Conservation (phyloP, 179 eudicot species). For the Corrigiola litoralis region DNA sequence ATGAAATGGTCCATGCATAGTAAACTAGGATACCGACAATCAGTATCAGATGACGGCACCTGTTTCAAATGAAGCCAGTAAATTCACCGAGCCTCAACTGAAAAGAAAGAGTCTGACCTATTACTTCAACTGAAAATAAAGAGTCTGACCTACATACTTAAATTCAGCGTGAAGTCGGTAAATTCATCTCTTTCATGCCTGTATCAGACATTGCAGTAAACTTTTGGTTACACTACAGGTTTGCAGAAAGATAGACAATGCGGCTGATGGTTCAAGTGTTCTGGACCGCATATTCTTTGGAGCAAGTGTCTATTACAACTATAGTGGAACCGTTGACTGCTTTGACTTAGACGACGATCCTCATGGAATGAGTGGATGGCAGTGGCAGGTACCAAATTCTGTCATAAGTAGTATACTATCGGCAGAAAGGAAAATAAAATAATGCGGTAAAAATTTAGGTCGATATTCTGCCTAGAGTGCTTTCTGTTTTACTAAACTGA, state of each 20-base stretch:
- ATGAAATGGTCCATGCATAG: too few relatives aligned
- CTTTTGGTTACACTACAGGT: slow-evolving; percentile 36
- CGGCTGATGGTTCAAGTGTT: slow-evolving; percentile 55
- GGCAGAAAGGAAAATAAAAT: not conserved
- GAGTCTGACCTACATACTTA: too few relatives aligned
- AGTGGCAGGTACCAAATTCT: slow-evolving; percentile 69
- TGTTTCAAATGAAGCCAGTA: not conserved
- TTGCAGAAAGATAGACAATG: slow-evolving; percentile 66
- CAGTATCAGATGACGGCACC: too few relatives aligned
- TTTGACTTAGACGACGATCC: slow-evolving; percentile 87
- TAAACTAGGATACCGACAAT: too few relatives aligned
- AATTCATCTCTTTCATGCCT: not conserved
- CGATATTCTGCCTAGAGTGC: too few relatives aligned
- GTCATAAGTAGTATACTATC: not conserved
- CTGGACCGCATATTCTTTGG: slow-evolving; percentile 70
- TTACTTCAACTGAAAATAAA: too few relatives aligned
- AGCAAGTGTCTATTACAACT: slow-evolving; percentile 79
- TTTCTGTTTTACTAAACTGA: too few relatives aligned
- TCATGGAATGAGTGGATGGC: slow-evolving; percentile 90
- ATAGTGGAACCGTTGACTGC: slow-evolving; percentile 69
- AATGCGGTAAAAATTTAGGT: not conserved
- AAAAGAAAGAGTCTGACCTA: too few relatives aligned
- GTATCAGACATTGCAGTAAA: not conserved
- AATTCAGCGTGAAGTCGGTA: too few relatives aligned
- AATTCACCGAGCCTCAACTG: too few relatives aligned